Evolutionary conservation across 371 early-diverging fungal genomes (phyloP).

Genomic region (Thermomucor indicae-seudaticae): DNA sequence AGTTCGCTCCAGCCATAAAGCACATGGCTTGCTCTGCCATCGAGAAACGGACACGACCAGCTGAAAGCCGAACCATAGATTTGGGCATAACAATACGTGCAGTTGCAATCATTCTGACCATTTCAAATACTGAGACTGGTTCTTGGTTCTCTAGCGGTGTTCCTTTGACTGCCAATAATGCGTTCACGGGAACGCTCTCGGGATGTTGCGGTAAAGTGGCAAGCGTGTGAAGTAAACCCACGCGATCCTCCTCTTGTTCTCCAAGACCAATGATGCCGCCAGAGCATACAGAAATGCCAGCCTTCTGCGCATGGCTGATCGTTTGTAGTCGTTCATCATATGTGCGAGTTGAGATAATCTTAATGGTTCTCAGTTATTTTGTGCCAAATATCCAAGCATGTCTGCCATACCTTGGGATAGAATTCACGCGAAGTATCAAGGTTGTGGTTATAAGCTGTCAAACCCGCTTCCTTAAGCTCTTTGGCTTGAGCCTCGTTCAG

Average conservation of each 20-base stretch:
- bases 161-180: slow-evolving; percentile 78
- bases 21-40: slow-evolving; percentile 74
- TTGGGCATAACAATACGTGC: slow-evolving; percentile 84
- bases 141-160: slow-evolving; percentile 77
- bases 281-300: slow-evolving; percentile 85
- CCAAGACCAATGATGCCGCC: slow-evolving; percentile 90
- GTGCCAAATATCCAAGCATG: neutral
- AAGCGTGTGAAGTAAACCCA: slow-evolving; percentile 75
- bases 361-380: neutral
- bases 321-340: slow-evolving; percentile 83
- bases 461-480: slow-evolving; percentile 77
- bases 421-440: slow-evolving; percentile 82
- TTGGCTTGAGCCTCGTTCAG: slow-evolving; percentile 73
- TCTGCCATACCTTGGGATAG: slow-evolving; percentile 62
- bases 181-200: slow-evolving; percentile 85
- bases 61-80: slow-evolving; percentile 84
- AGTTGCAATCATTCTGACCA: slow-evolving; percentile 85
- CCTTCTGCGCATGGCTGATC: slow-evolving; percentile 72
- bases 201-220: slow-evolving; percentile 76
- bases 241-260: slow-evolving; percentile 71
- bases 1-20: slow-evolving; percentile 87
- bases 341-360: slow-evolving; percentile 79
- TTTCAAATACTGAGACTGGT: slow-evolving; percentile 85
- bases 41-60: slow-evolving; percentile 78
- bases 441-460: slow-evolving; percentile 92